phyloP scores from a whole-genome alignment of 139 green algal genomes.

The Chlamydomonas sp. region DNA sequence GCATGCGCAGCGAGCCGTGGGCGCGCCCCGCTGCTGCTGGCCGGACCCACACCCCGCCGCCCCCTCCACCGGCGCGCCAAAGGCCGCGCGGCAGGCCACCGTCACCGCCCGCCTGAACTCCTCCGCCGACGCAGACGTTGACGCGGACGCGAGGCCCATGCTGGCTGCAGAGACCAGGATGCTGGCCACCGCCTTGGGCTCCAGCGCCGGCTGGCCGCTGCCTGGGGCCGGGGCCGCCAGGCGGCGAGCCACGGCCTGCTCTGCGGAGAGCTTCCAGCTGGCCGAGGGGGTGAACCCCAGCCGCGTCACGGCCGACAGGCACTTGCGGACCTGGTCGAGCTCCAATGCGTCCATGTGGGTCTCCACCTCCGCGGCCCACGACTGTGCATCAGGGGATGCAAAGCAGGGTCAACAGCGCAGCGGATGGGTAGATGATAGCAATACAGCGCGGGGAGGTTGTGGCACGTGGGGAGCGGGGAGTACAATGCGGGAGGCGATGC shows the following conservation, averaged over 20 bases:
- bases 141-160: not conserved
- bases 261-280: not conserved
- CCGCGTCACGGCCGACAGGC: slow-evolving; percentile 8
- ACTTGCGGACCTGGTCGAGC: slow-evolving; percentile 27
- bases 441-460: not conserved
- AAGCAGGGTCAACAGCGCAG: not conserved
- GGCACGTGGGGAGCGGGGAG: not conserved
- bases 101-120: not conserved
- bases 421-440: not conserved
- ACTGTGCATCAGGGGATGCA: not conserved
- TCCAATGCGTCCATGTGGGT: not conserved
- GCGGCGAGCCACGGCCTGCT: not conserved
- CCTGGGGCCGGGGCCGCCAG: not conserved
- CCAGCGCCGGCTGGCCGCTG: not conserved
- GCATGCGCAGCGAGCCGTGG: not conserved
- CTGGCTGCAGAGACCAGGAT: slow-evolving; percentile 26
- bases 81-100: not conserved
- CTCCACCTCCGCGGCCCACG: slow-evolving; percentile 19
- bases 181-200: slow-evolving; percentile 11
- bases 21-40: not conserved
- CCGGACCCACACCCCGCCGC: not conserved
- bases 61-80: not conserved
- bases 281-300: not conserved
- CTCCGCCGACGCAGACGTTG: not conserved
- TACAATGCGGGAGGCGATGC: not conserved